Evolutionary conservation across 2,329 filamentous ascomycete genomes (phyloP), one percentile per base, ranked within the genome.

Genomic region (Fusarium hainanense): DNA sequence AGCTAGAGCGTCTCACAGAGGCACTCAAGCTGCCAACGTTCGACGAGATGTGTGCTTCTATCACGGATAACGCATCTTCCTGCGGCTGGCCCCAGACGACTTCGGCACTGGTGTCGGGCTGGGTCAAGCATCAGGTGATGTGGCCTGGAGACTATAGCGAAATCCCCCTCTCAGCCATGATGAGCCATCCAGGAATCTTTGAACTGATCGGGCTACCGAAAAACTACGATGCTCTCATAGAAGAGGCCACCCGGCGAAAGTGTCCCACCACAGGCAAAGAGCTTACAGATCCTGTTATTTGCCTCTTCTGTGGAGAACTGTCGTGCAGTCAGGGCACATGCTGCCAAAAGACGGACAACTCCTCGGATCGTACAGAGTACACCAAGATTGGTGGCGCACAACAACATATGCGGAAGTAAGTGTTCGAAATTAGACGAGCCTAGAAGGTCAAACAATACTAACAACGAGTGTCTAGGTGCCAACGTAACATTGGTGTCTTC

Each of bases 291-390:
- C 94, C 96, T 0, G 93, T 92, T 69, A 88, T 99, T 40, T 99
- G 96, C 77, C 86, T 99, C 41, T 93, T 98, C 82, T 99, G 96
- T 77, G 95, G 96, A 34, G 94, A 94, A n/a, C 93, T 99, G 42
- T 95, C 98, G 80, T 99, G 96, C 81, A 93, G 92, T 12, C 96
- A 99, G 82, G 93, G 92, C 47, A 91, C 94, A 48, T 99, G 96
- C 82, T 99, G 96, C 78, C 89, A 93, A 76, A 90, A 89, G 73
- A 85, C 89, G 63, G 88, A 87, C 60, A 81, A 80, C 46, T 79
- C 83, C 71, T 79, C 74, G 42, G 78, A 77, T 18, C 76, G 79
- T 59, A 78, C 81, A 46, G 83, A 82, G 55, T 75, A 78, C 54
- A 83, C 78, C 54, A 81, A 85, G 69, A 87, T 93, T 64, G 94